Percentiles rank a stretch among this genome's conserved stretches.
These are phyloP conservation scores for Trypanosoma lewisi DNA, from an alignment of 208 protist genomes.

Conservation along the genomic window DNA sequence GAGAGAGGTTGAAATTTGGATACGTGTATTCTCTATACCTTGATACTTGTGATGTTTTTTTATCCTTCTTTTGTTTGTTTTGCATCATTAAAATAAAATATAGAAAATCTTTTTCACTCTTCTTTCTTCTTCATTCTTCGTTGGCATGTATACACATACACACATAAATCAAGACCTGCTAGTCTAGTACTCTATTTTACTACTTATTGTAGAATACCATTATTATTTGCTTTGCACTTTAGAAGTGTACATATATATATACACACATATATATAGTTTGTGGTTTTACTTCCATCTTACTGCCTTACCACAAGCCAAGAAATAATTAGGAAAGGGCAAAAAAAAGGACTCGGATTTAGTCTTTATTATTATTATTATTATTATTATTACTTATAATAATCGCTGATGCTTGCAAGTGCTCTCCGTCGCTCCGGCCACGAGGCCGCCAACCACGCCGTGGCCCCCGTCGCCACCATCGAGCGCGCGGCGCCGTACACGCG, in stretches of 20 bases:
- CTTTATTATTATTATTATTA: neutral
- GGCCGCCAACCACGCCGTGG: slow-evolving; percentile 30
- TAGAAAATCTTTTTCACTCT: too few relatives aligned
- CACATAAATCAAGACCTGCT: neutral
- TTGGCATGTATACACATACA: neutral
- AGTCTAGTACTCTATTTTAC: neutral
- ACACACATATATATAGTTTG: too few relatives aligned
- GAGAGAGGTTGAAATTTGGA: too few relatives aligned
- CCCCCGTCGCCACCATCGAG: slow-evolving; percentile 61
- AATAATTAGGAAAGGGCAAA: too few relatives aligned
- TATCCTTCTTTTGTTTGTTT: too few relatives aligned
- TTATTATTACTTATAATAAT: neutral
- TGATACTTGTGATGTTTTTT: too few relatives aligned
- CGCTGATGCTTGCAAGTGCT: slow-evolving; percentile 72
- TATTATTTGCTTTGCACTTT: slow-evolving; percentile 12
- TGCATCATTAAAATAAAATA: too few relatives aligned
- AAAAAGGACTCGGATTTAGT: slow-evolving; percentile 11
- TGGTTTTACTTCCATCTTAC: too few relatives aligned
- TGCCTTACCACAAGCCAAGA: too few relatives aligned
- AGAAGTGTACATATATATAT: too few relatives aligned
- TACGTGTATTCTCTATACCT: too few relatives aligned
- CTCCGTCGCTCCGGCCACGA: slow-evolving; percentile 56
- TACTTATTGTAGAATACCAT: slow-evolving; percentile 14
- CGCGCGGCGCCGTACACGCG: slow-evolving; percentile 68
- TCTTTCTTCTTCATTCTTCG: too few relatives aligned